These are phyloP conservation scores for Lentinula novae-zelandiae DNA, from an alignment of 1,284 basidiomycete genomes.

Conservation along the genomic window DNA sequence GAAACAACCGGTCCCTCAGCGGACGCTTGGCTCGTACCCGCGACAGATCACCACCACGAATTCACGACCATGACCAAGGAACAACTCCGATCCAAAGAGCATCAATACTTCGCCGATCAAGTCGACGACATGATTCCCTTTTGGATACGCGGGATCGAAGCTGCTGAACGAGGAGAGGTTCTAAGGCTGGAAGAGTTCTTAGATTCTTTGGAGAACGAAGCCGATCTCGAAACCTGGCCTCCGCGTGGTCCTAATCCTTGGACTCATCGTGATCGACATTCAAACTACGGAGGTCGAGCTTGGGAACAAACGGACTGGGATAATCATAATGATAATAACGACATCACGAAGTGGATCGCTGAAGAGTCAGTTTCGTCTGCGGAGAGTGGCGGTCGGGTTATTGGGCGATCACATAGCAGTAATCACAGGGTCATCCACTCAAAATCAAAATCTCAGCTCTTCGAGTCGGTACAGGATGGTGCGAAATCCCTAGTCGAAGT, in stretches of 20 bases:
- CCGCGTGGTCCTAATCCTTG: slow-evolving; percentile 10
- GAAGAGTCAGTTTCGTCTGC: slow-evolving; percentile 1
- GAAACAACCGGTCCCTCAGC: background rate
- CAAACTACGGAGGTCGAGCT: slow-evolving; percentile 15
- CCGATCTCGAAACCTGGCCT: slow-evolving; percentile 18
- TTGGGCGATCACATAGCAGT: background rate
- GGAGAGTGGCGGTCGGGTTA: background rate
- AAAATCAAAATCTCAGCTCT: background rate
- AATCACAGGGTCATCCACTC: background rate
- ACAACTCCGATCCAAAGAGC: slow-evolving; percentile 46
- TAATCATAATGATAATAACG: slow-evolving; percentile 2
- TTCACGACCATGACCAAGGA: slow-evolving; percentile 27
- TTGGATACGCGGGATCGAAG: slow-evolving; percentile 47
- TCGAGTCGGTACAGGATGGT: background rate
- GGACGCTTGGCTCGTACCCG: slow-evolving; percentile 5
- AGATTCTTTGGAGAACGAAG: slow-evolving; percentile 29
- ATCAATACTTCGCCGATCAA: slow-evolving; percentile 45
- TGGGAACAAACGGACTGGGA: slow-evolving; percentile 13
- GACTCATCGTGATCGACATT: slow-evolving; percentile 9
- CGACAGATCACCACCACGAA: background rate
- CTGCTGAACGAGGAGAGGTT: slow-evolving; percentile 45
- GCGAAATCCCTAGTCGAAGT: slow-evolving; percentile 43
- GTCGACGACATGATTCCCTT: slow-evolving; percentile 47
- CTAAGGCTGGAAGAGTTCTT: slow-evolving; percentile 48
- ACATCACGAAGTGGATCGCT: slow-evolving; percentile 16